phyloP scores from a whole-genome alignment of 2,329 filamentous ascomycete species.

The Penicillium capsulatum region DNA sequence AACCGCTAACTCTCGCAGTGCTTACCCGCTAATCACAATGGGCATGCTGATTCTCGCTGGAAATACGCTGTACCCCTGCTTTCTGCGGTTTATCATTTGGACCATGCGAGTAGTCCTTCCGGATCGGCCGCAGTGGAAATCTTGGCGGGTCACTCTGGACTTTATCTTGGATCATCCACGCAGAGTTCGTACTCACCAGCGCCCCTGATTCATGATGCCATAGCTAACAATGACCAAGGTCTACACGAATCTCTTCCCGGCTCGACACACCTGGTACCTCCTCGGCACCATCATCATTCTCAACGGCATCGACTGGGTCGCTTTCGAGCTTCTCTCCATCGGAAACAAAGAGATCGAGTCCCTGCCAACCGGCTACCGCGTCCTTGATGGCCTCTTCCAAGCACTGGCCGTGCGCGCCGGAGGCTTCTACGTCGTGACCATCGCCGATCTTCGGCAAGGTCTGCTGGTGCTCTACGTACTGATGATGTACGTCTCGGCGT shows the following conservation, averaged over 20 bases:
- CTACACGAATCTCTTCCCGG: constrained; percentile 54
- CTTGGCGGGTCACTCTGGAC: constrained; percentile 31
- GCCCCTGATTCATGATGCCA: neutral
- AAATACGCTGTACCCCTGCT: constrained; percentile 63
- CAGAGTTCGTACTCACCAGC: constrained; percentile 16
- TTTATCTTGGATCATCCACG: constrained; percentile 36
- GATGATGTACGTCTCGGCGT: constrained; percentile 33
- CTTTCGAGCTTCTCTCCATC: constrained; percentile 63
- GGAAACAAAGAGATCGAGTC: constrained; percentile 54
- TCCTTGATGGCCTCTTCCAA: constrained; percentile 61
- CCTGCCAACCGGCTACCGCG: constrained; percentile 52
- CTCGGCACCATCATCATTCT: constrained; percentile 57
- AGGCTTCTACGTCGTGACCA: constrained; percentile 62
- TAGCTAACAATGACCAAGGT: constrained; percentile 17
- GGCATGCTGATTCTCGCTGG: constrained; percentile 59
- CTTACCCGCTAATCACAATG: constrained; percentile 46
- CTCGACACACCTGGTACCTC: constrained; percentile 62
- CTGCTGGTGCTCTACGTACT: constrained; percentile 30
- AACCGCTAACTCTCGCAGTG: constrained; percentile 20
- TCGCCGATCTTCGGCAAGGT: constrained; percentile 50
- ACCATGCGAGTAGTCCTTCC: constrained; percentile 34
- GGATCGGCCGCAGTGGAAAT: constrained; percentile 22
- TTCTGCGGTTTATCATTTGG: constrained; percentile 60
- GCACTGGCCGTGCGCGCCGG: constrained; percentile 59
- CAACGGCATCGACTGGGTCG: constrained; percentile 61